Conservation (phyloP, 2,329 filamentous ascomycete genomes). For the Capronia americana region DNA sequence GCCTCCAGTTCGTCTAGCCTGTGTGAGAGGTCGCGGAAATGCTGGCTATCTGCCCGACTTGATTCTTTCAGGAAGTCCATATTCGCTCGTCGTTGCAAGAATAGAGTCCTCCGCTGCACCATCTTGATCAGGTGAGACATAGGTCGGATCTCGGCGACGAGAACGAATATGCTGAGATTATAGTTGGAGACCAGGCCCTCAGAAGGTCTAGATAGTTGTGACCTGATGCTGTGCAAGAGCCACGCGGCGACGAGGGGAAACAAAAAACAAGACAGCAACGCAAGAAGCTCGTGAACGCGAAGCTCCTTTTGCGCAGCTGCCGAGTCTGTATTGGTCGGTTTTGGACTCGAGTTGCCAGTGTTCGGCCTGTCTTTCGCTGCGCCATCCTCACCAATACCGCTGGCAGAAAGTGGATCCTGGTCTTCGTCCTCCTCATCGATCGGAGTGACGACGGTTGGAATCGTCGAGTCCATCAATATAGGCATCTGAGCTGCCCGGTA, state of each 20-base stretch:
- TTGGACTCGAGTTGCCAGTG: conserved; percentile 25
- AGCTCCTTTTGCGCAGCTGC: conserved; percentile 65
- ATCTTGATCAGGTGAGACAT: conserved; percentile 81
- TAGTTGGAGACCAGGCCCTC: conserved; percentile 90
- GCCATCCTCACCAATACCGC: conserved; percentile 9
- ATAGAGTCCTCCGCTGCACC: conserved; percentile 76
- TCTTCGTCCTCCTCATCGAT: conserved; percentile 45
- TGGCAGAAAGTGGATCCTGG: conserved; percentile 33
- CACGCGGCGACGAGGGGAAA: conserved; percentile 81
- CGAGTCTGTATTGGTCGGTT: conserved; percentile 32
- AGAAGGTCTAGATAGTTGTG: conserved; percentile 79
- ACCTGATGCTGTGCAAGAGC: conserved; percentile 79
- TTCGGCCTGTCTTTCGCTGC: not conserved
- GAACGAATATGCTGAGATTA: conserved; percentile 87
- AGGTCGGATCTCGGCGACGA: conserved; percentile 85
- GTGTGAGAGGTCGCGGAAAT: conserved; percentile 60
- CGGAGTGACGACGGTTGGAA: conserved; percentile 37
- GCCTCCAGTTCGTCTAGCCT: conserved; percentile 75
- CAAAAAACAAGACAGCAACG: conserved; percentile 78
- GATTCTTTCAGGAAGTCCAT: conserved; percentile 42
- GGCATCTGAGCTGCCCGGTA: conserved; percentile 73
- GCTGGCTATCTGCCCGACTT: conserved; percentile 26
- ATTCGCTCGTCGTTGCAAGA: conserved; percentile 75
- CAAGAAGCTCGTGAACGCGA: conserved; percentile 74
- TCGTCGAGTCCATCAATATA: conserved; percentile 59